Evolutionary conservation across 1,284 basidiomycete species (phyloP), one percentile per base, ranked within the genome.

Genomic region (Irpex rosettiformis): DNA sequence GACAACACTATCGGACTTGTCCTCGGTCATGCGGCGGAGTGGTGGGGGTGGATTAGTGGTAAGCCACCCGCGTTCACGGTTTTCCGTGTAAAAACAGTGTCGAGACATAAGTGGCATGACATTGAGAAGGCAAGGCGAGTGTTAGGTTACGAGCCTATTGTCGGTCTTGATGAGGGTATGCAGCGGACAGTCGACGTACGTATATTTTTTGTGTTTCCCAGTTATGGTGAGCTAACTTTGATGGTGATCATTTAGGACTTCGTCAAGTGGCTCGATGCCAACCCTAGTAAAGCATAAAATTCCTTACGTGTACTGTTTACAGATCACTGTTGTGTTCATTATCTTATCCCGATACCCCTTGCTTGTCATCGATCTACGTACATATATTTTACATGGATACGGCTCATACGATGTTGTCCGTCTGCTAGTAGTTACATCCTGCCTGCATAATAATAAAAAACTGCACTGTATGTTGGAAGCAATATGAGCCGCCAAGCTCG

Each of bases 51-150:
- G 83, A 62, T 96, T 47, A 78, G 80, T 0, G 91, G 95, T 10
- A 89, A 85, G 70, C 88, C 94, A 69, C 85, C 92, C n/a, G 86
- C 88, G 11, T 94, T 99, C 67, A 98, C 94, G n/a, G 80, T 82
- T 57, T 95, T 89, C 74, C 86, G 92, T 65, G 93, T 97, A 28
- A 84, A 83, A 21, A 94, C 86, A 70, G 86, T 82, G 51, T 89
- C 86, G 70, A 83, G 81, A 25, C 80, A 77, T 62, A 82, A 95
- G 66, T 98, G 91, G 80, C 92, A 96, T 74, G 97, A 98, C 72
- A 95, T 96, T 56, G 96, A 99, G 77, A 95, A 94, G 77, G 94
- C 96, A 7, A 81, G 96, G 65, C 77, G 94, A 58, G 83, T 98
- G 62, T 79, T 99, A 40, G 95, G 93, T 2, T 99, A 99, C 73